phyloP scores from a whole-genome alignment of 495 filamentous ascomycete genomes.

The Xylaria cubensis region DNA sequence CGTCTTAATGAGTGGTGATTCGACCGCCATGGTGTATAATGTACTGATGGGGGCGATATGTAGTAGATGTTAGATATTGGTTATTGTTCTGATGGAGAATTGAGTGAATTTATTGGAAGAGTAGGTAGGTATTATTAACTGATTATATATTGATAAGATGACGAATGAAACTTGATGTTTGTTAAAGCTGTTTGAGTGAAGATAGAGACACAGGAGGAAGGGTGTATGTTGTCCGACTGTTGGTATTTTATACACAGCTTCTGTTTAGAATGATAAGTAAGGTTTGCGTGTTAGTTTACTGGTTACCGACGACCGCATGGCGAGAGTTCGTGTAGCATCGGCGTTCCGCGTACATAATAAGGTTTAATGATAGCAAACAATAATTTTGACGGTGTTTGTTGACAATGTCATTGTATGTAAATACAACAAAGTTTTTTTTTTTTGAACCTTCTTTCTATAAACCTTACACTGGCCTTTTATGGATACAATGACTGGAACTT shows the following conservation, averaged over 20 bases:
- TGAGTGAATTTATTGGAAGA: background rate
- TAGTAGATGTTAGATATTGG: background rate
- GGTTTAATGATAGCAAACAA: background rate
- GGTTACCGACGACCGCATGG: background rate
- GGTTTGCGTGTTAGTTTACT: background rate
- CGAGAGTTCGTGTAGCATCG: background rate
- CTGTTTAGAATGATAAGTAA: background rate
- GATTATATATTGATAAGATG: background rate
- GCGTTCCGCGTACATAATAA: background rate
- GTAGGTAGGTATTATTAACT: background rate
- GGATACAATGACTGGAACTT: background rate
- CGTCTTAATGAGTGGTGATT: background rate
- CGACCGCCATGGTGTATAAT: background rate
- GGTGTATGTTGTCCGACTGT: too few species aligned
- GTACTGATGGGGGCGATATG: background rate
- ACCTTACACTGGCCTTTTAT: background rate
- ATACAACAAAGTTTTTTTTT: background rate
- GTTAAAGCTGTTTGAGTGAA: background rate
- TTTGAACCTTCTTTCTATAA: background rate
- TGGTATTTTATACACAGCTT: background rate
- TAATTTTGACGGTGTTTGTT: background rate
- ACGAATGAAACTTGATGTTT: background rate
- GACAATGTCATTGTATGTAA: background rate
- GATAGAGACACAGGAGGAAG: too few species aligned
- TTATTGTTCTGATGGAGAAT: background rate